Percentiles rank a stretch among this genome's conserved stretches.
Conservation (phyloP, 176 grass and related monocot genomes). For the Miscanthus lutarioriparius region DNA sequence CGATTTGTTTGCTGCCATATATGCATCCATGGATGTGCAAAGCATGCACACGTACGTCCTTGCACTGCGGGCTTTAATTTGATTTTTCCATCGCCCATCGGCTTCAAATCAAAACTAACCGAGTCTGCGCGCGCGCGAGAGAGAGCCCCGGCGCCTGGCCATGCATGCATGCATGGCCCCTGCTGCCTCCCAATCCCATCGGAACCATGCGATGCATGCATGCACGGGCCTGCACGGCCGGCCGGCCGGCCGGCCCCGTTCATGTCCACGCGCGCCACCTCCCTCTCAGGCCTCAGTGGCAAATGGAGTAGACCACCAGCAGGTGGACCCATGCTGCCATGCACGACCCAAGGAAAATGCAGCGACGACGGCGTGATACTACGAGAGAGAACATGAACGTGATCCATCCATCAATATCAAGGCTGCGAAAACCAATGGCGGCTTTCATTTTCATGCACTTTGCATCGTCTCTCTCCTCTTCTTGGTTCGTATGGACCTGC, state of each 20-base stretch:
- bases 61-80: no score
- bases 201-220: not conserved
- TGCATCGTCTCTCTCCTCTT: no score
- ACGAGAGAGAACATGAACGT: not conserved
- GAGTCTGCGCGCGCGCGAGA: not conserved
- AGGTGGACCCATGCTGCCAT: not conserved
- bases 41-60: no score
- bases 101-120: not conserved
- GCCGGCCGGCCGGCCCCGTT: not conserved
- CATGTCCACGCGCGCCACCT: constrained; percentile 11
- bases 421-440: not conserved
- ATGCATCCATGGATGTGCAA: no score
- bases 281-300: not conserved
- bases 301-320: not conserved
- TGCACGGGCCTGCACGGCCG: not conserved
- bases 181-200: not conserved
- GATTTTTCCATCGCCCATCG: no score
- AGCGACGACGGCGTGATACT: not conserved
- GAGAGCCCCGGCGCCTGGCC: not conserved
- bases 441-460: not conserved
- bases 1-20: no score
- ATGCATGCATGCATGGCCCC: not conserved
- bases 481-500: no score
- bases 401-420: not conserved
- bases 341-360: not conserved